Conservation (phyloP, 1,284 basidiomycete species). For the Chondrostereum purpureum region DNA sequence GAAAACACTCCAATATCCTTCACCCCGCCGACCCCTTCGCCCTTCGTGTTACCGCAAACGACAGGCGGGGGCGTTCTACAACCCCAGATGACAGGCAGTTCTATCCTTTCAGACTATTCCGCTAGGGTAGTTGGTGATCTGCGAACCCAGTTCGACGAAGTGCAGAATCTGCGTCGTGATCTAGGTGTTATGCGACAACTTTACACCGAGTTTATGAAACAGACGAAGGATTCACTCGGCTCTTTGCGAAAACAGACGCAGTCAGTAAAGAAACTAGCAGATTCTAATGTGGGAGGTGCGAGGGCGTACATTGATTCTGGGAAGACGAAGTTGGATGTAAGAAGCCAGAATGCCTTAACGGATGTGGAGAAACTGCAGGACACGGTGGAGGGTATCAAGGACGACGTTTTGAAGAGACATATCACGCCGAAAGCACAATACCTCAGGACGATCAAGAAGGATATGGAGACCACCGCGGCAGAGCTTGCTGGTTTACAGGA, state of each 20-base stretch:
- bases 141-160: slow-evolving; percentile 89
- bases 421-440: slow-evolving; percentile 76
- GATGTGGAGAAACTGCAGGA: slow-evolving; percentile 94
- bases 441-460: slow-evolving; percentile 69
- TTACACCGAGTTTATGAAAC: slow-evolving; percentile 87
- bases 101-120: slow-evolving; percentile 65
- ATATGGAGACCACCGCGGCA: slow-evolving; percentile 62
- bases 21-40: slow-evolving; percentile 20
- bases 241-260: slow-evolving; percentile 78
- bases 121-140: slow-evolving; percentile 73
- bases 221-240: slow-evolving; percentile 81
- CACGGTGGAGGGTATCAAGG: slow-evolving; percentile 83
- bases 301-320: slow-evolving; percentile 88
- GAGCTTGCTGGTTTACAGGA: slow-evolving; percentile 78
- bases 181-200: slow-evolving; percentile 91
- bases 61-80: slow-evolving; percentile 60
- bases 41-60: slow-evolving; percentile 47
- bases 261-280: slow-evolving; percentile 81
- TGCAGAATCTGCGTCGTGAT: slow-evolving; percentile 89
- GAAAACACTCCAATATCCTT: slow-evolving; percentile 24
- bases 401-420: slow-evolving; percentile 88
- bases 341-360: slow-evolving; percentile 87
- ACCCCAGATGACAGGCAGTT: slow-evolving; percentile 69
- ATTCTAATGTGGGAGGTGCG: slow-evolving; percentile 77
- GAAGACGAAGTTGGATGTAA: slow-evolving; percentile 83